Base-by-base conservation (phyloP, 1,284 basidiomycete species). In the Xerocomus nothofagi region DNA sequence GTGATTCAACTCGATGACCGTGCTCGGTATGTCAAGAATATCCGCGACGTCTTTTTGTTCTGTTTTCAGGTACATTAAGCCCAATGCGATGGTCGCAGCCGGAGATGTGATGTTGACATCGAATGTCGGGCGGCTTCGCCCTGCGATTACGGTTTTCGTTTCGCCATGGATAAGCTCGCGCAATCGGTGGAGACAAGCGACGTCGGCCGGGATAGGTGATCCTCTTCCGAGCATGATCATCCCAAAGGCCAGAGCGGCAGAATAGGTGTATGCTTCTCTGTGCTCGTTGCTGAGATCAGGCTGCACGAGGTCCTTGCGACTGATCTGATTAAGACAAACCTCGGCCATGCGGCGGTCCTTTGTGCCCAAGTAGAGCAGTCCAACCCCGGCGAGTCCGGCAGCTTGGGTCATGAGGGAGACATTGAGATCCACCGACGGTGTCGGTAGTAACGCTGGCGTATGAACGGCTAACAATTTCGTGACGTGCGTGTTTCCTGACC, bases 221-320 rank as follows among this genome's bases (percentile, higher is more conserved):
- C 93, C 93, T 58, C 86, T 88, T 7, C 92, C 94, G 6, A 99
- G 80, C 87, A 98, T 95, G 67, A 97, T 89, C 79, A 98, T 88
- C 0, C 97, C 97, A 62, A 97, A 97, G 0, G 91, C 86, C 37
- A 98, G 79, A 4, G 90, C 91, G 1, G 93, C 87, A 2, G 91
- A 83, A 56, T 94, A 86, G 0, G 93, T 90, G 66, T 98, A 99
- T 0, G 93, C 87, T 65, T 99, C 97, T 29, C 91, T 81, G 63
- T 91, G 82, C 53, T 93, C 91, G 55, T 86, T 86, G 59, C 84
- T 91, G 32, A 88, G 75, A 56, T 97, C 92, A 0, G 88, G 83
- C 49, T 86, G 87, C 3, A 82, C 79, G 20, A 95, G 79, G 59
- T 92, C 86, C 49, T 75, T 78, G 18, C 89, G 79, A 45, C 85